Evolutionary conservation across 1,139 yeast genomes (phyloP).

Genomic region (Hyphopichia fennica): DNA sequence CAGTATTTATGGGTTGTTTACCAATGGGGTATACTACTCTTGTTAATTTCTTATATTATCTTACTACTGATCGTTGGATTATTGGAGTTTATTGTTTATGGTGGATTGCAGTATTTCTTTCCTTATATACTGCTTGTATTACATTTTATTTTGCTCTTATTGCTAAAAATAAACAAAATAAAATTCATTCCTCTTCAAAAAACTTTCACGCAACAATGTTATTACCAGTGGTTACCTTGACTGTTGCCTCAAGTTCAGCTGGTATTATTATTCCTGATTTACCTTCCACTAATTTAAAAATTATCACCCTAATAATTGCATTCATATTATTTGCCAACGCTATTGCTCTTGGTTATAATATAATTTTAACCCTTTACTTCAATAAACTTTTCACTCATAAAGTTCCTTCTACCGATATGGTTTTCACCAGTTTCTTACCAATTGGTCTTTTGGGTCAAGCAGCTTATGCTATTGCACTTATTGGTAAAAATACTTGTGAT

Average conservation of each 20-base stretch:
- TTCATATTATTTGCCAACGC: slow-evolving; percentile 71
- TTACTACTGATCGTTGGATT: slow-evolving; percentile 37
- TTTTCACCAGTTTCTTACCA: slow-evolving; percentile 28
- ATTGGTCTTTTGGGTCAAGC: slow-evolving; percentile 71
- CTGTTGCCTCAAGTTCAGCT: slow-evolving; percentile 73
- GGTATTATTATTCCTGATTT: slow-evolving; percentile 48
- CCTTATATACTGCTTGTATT: slow-evolving; percentile 60
- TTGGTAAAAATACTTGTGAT: slow-evolving; percentile 44
- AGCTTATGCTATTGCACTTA: slow-evolving; percentile 60
- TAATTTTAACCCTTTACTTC: slow-evolving; percentile 53
- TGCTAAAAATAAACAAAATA: slow-evolving; percentile 23
- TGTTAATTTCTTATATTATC: slow-evolving; percentile 49
- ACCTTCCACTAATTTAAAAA: slow-evolving; percentile 39
- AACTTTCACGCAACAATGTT: slow-evolving; percentile 48
- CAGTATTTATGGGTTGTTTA: slow-evolving; percentile 71
- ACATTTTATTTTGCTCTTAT: slow-evolving; percentile 45
- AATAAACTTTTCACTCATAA: slow-evolving; percentile 59
- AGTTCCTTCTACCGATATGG: slow-evolving; percentile 48
- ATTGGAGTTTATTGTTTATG: slow-evolving; percentile 58
- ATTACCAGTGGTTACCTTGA: slow-evolving; percentile 73
- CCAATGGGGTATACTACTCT: slow-evolving; percentile 78
- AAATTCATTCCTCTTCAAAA: slow-evolving; percentile 21
- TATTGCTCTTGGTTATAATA: slow-evolving; percentile 55
- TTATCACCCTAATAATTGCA: slow-evolving; percentile 54
- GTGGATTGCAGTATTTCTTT: slow-evolving; percentile 61